Evolutionary conservation across 805 yeast species (phyloP).

Genomic region (Starmerella etchellsii): DNA sequence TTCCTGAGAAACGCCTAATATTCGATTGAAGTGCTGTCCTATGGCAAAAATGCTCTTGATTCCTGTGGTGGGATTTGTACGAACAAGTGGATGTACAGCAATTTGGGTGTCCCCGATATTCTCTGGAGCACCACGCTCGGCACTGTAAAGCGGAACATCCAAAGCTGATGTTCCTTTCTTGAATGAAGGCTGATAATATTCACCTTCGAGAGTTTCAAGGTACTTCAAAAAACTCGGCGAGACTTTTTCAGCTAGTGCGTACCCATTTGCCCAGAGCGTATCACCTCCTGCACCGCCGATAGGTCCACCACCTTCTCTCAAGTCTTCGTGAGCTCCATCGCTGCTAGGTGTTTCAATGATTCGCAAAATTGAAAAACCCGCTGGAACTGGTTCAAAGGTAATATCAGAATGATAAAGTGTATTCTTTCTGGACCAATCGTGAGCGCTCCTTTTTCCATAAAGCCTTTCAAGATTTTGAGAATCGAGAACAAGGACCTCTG

Average conservation of each 20-base stretch:
- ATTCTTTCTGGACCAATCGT: conserved; percentile 20
- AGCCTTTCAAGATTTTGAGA: conserved; percentile 17
- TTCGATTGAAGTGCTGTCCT: conserved; percentile 38
- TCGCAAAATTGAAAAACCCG: conserved; percentile 40
- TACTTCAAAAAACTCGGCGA: conserved; percentile 38
- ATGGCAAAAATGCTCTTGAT: conserved; percentile 47
- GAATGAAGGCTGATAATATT: conserved; percentile 32
- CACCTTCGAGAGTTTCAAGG: conserved; percentile 32
- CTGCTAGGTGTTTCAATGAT: conserved; percentile 39
- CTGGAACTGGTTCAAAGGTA: conserved; percentile 44
- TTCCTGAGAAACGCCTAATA: conserved; percentile 39
- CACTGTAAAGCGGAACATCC: conserved; percentile 36
- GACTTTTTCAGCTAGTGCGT: conserved; percentile 41
- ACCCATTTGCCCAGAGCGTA: conserved; percentile 41
- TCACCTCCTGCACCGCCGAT: conserved; percentile 34
- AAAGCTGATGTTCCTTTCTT: conserved; percentile 33
- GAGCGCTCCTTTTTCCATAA: conserved; percentile 10
- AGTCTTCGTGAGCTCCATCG: conserved; percentile 26
- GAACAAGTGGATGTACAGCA: conserved; percentile 46
- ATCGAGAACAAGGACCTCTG: conserved; percentile 22
- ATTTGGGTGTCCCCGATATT: conserved; percentile 23
- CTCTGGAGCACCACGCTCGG: conserved; percentile 26
- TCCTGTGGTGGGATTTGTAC: conserved; percentile 56
- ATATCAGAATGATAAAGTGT: conserved; percentile 42
- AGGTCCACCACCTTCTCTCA: conserved; percentile 18